Percentiles rank a stretch among this genome's conserved stretches.
These are phyloP conservation scores for Pelargonium citronellum DNA, from an alignment of 441 rosid genomes.

Conservation along the genomic window DNA sequence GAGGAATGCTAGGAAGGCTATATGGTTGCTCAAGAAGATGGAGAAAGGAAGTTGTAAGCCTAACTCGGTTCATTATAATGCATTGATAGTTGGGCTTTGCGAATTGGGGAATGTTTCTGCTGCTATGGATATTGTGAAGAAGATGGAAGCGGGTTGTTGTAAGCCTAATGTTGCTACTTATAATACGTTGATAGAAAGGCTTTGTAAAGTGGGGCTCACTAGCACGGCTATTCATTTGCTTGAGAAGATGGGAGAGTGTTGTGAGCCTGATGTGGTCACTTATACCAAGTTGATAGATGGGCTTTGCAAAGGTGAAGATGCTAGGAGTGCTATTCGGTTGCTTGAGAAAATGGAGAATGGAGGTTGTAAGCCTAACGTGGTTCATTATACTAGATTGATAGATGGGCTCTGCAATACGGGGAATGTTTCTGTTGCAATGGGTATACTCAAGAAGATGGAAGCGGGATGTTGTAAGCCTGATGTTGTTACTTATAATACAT, in stretches of 20 bases:
- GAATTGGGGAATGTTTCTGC: neutral
- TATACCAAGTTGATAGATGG: neutral
- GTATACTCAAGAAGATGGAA: neutral
- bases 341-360: neutral
- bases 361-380: neutral
- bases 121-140: neutral
- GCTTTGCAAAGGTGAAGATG: neutral
- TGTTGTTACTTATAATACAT: neutral
- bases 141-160: neutral
- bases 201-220: neutral
- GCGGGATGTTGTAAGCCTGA: neutral
- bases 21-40: neutral
- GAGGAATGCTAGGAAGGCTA: neutral
- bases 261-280: neutral
- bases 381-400: neutral
- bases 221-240: neutral
- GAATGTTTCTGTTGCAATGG: neutral
- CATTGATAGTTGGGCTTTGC: neutral
- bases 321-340: neutral
- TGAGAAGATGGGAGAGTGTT: neutral
- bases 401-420: neutral
- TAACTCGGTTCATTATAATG: too few species aligned
- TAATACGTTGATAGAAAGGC: neutral
- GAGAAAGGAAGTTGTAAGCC: neutral
- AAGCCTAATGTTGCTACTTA: neutral